phyloP scores from a whole-genome alignment of 73 alveolate species.

The Urostyla sp. region DNA sequence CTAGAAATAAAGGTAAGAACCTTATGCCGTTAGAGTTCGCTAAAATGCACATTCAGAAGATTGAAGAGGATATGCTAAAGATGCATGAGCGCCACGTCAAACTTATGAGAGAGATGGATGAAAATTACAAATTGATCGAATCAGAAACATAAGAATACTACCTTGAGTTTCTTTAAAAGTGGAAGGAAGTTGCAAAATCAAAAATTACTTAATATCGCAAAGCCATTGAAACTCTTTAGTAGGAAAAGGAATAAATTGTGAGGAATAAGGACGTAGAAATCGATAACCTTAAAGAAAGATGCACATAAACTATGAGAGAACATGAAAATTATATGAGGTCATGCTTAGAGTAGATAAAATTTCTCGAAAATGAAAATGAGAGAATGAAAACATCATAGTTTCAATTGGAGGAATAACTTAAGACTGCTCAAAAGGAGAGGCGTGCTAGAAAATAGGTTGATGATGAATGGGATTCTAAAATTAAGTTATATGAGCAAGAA shows the following conservation, averaged over 20 bases:
- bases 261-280: constrained; percentile 36
- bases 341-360: neutral
- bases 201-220: constrained; percentile 51
- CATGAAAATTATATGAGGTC: constrained; percentile 4
- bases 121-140: constrained; percentile 68
- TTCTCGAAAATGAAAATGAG: neutral
- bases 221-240: constrained; percentile 48
- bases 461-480: too few species aligned
- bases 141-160: constrained; percentile 63
- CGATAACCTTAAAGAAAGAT: constrained; percentile 24
- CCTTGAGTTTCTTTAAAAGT: constrained; percentile 64
- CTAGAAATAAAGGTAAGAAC: neutral
- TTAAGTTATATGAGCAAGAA: too few species aligned
- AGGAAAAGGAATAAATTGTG: constrained; percentile 16
- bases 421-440: too few species aligned
- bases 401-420: neutral
- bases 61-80: constrained; percentile 70
- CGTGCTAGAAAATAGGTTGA: too few species aligned
- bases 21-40: constrained; percentile 65
- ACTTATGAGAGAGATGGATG: constrained; percentile 70
- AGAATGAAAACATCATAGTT: constrained; percentile 23
- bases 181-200: constrained; percentile 65
- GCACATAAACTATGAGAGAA: neutral
- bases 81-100: constrained; percentile 69
- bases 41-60: constrained; percentile 55